Base-by-base conservation (phyloP, 192 early-diverging fungal species). In the Paraglomus occultum region DNA sequence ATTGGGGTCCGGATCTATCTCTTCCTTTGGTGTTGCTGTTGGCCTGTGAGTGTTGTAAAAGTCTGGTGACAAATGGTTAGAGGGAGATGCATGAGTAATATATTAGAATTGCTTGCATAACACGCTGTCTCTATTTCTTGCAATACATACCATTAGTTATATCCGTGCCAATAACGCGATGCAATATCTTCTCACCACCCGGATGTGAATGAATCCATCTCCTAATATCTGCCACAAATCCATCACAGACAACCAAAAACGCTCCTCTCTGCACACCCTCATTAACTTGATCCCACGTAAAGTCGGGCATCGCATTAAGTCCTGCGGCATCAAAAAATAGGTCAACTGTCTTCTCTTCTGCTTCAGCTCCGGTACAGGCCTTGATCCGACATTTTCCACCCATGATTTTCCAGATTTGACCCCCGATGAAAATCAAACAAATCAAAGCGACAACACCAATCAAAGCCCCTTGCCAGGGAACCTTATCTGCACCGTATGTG, bases 191-290 rank as follows among this genome's bases (percentile, higher is more conserved):
- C n/a, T n/a, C 18, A 47, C 70, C 70, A 12, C 70, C 70, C 1
- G 70, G 70, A 48, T 71, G 70, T 18, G 11, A 38, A 15, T 49
- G 1, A 39, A 62, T 71, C 70, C 70, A 71, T 62, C 43, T 62
- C 0, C 59, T 40, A 11, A 71, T 71, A 42, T 71, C 59, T 48
- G 62, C 47, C 31, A 71, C 20, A 14, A 62, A 39, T 0, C 23
- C 59, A 17, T 71, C 70, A 5, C 22, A 44, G 17, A 71, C 58
- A 17, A 71, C 59, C 6, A 71, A 42, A 22, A 3, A 15, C 20
- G 62, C 62, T n/a, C 62, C 62, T n/a, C 47, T 11, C 39, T 22
- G 9, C 8, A 49, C 46, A 17, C 62, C 31, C 9, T 64, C 20
- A 18, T 64, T 49, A 22, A 64, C 17, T 38, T 50, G 46, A 38